Base-by-base conservation (phyloP, 805 yeast species). In the Schwanniomyces yamadae region DNA sequence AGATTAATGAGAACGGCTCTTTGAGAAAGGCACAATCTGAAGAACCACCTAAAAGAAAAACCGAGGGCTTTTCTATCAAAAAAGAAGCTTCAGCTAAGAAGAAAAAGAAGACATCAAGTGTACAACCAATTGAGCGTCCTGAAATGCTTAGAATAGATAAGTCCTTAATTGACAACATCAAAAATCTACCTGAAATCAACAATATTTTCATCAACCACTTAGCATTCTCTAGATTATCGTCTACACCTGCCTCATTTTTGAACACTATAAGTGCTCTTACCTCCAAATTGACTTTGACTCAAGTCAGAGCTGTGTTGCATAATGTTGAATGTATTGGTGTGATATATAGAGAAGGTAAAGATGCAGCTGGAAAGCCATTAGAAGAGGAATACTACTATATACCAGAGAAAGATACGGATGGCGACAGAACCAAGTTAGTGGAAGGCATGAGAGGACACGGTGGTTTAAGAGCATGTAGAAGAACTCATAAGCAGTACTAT, bases 311-410 rank as follows among this genome's bases (percentile, higher is more conserved):
- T 13, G 52, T 78, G 6, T 66, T 80, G 28, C 59, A 63, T 34
- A 54, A 59, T 28, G 63, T 78, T 24, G 50, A 60, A 4, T 83
- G 91, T 50, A 74, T 91, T 40, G 98, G 98, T n/a, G 83, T 84
- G 8, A 90, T 93, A 41, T 77, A 79, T 52, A 82, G 98, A 59
- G 72, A 75, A 40, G 97, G 97, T 32, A 90, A 89, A 58, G 99
- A 93, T 61, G 97, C 98, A 3, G 95, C 96, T 2, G 99, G 98
- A 8, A 88, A 89, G 58, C 86, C 85, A 3, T 69, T 93, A 43
- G 98, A 91, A 47, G 95, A 88, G 57, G 97, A 93, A 57, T 93
- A 87, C 55, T 93, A 89, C 59, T 93, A 93, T 55, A 79, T 82
- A 39, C 80, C 89, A 3, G 98, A 89, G 47, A 74, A 80, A 30